Percentiles rank a stretch among this genome's conserved stretches.
These are phyloP conservation scores for Vigna angularis DNA, from an alignment of 306 rosid species.

Conservation along the genomic window DNA sequence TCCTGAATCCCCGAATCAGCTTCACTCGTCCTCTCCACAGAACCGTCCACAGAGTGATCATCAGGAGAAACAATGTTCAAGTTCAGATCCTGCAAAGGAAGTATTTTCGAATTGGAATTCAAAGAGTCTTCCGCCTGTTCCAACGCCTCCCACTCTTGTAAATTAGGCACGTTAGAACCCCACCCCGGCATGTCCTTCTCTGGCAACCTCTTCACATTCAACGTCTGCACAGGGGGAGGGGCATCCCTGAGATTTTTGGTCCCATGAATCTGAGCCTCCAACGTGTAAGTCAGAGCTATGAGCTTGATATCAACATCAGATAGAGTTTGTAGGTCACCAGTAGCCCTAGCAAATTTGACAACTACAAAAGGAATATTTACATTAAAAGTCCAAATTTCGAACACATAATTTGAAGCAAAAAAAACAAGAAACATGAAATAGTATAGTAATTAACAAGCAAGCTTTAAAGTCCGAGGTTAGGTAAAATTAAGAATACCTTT, in stretches of 20 bases:
- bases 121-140: slow-evolving; percentile 58
- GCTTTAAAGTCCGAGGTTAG: neutral
- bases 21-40: slow-evolving; percentile 45
- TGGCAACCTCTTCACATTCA: slow-evolving; percentile 74
- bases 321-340: slow-evolving; percentile 94
- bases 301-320: slow-evolving; percentile 91
- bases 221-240: slow-evolving; percentile 77
- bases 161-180: slow-evolving; percentile 91
- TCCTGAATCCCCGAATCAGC: slow-evolving; percentile 53
- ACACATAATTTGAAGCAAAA: neutral
- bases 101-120: slow-evolving; percentile 64
- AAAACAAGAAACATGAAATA: neutral
- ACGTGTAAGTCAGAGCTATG: slow-evolving; percentile 73
- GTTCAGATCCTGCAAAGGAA: slow-evolving; percentile 82
- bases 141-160: slow-evolving; percentile 91
- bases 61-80: slow-evolving; percentile 64
- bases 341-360: slow-evolving; percentile 83
- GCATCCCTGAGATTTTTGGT: slow-evolving; percentile 71
- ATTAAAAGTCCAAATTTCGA: neutral
- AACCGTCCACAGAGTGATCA: slow-evolving; percentile 52
- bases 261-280: slow-evolving; percentile 89
- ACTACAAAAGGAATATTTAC: slow-evolving; percentile 46
- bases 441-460: neutral
- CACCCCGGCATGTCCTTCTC: slow-evolving; percentile 98
- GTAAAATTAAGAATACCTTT: slow-evolving; percentile 58